phyloP scores from a whole-genome alignment of 768 basidiomycete genomes.

The Auricularia sp. region DNA sequence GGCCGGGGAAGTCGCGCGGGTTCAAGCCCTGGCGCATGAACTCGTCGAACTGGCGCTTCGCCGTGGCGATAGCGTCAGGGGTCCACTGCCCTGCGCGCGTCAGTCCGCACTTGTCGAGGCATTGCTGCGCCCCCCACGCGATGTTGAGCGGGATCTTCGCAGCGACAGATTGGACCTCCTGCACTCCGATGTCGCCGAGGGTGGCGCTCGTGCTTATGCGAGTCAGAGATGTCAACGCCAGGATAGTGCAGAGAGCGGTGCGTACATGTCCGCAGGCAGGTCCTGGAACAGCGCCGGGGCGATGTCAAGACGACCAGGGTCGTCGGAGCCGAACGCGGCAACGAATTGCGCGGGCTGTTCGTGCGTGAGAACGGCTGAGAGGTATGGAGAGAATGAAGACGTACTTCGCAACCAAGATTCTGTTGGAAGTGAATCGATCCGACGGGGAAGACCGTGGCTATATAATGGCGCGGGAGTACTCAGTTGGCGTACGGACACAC shows the following conservation, averaged over 20 bases:
- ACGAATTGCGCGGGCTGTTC: slow-evolving; percentile 18
- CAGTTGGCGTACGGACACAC: not conserved
- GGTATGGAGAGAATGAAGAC: not conserved
- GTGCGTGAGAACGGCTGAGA: not conserved
- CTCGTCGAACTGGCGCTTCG: not conserved
- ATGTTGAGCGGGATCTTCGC: slow-evolving; percentile 23
- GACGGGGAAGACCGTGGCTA: slow-evolving; percentile 18
- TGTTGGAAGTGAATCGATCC: slow-evolving; percentile 22
- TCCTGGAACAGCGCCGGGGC: slow-evolving; percentile 20
- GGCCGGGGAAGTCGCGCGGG: not conserved
- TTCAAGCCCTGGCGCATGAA: not conserved
- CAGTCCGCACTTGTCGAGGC: slow-evolving; percentile 20
- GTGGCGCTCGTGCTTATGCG: slow-evolving; percentile 20
- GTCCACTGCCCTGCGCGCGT: slow-evolving; percentile 16
- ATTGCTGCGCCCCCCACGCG: slow-evolving; percentile 19
- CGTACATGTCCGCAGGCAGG: not conserved
- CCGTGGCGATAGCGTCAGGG: not conserved
- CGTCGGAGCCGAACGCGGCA: slow-evolving; percentile 20
- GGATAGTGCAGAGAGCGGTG: not conserved
- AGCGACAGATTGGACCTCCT: slow-evolving; percentile 19
- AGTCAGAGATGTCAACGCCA: slow-evolving; percentile 16
- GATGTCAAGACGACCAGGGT: slow-evolving; percentile 17
- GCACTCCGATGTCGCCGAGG: slow-evolving; percentile 20
- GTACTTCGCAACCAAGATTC: slow-evolving; percentile 16
- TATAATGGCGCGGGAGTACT: not conserved